Percentiles rank a stretch among this genome's conserved stretches.
Evolutionary conservation across 768 basidiomycete species (phyloP).

Genomic region (Macrolepiota fuliginosa): DNA sequence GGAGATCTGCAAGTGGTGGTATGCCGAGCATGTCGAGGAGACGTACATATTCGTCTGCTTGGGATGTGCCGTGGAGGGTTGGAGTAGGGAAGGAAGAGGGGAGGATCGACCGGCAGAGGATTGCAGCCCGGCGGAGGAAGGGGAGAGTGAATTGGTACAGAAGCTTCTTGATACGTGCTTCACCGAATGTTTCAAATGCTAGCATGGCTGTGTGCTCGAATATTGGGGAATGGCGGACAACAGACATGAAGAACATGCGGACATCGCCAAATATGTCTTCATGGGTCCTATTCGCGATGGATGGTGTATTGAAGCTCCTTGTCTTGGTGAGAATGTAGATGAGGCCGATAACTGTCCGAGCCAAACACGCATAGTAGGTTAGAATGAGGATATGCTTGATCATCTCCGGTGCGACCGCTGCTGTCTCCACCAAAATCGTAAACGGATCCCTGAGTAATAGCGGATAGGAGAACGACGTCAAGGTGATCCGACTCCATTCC

Average conservation of each 20-base stretch:
- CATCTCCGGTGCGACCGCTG: slow-evolving; percentile 86
- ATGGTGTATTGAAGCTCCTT: slow-evolving; percentile 49
- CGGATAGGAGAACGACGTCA: slow-evolving; percentile 82
- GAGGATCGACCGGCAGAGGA: slow-evolving; percentile 76
- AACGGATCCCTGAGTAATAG: slow-evolving; percentile 89
- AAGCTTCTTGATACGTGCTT: slow-evolving; percentile 80
- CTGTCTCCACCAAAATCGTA: slow-evolving; percentile 85
- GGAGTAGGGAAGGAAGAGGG: slow-evolving; percentile 62
- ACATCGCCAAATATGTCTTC: slow-evolving; percentile 80
- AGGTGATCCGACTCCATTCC: slow-evolving; percentile 86
- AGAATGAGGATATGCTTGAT: slow-evolving; percentile 86
- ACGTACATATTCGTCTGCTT: slow-evolving; percentile 73
- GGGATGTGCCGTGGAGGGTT: slow-evolving; percentile 28
- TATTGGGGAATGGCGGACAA: slow-evolving; percentile 84
- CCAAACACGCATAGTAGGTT: slow-evolving; percentile 87
- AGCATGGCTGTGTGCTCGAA: slow-evolving; percentile 84
- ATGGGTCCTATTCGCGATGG: slow-evolving; percentile 46
- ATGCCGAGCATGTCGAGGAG: slow-evolving; percentile 75
- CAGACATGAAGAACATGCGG: slow-evolving; percentile 87
- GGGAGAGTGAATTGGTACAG: slow-evolving; percentile 88
- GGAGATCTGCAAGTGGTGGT: slow-evolving; percentile 75
- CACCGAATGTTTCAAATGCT: slow-evolving; percentile 78
- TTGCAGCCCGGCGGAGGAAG: slow-evolving; percentile 85
- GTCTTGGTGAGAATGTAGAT: slow-evolving; percentile 80
- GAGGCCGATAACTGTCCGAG: slow-evolving; percentile 81